Conservation (phyloP, 2,329 filamentous ascomycete species). For the Delphinella strobiligena region DNA sequence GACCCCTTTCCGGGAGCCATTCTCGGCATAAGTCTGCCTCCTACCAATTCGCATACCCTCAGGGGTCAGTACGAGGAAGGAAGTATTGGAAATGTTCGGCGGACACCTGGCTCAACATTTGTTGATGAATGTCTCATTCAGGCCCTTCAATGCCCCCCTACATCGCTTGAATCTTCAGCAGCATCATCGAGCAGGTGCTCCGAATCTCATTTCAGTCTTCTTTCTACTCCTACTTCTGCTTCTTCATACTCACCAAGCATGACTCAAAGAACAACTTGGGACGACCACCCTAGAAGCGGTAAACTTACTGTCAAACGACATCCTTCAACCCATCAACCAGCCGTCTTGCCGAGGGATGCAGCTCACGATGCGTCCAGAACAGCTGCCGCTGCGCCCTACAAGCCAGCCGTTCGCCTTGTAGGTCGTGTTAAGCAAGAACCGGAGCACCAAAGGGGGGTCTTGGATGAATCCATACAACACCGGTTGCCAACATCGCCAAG, state of each 20-base stretch:
- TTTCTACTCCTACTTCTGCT: conserved; percentile 67
- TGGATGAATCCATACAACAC: no score
- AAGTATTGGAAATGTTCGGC: no score
- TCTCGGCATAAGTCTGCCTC: conserved; percentile 7
- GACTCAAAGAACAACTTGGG: background rate
- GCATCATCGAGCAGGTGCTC: conserved; percentile 58
- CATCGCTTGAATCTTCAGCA: background rate
- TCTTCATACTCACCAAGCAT: conserved; percentile 51
- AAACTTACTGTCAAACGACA: no score
- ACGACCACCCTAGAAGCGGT: no score
- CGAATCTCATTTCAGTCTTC: conserved; percentile 64
- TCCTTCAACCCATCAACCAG: background rate
- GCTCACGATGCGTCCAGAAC: no score
- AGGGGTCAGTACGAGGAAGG: background rate
- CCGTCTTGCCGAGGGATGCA: background rate
- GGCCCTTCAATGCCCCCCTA: background rate
- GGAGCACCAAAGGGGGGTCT: no score
- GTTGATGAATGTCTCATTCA: background rate
- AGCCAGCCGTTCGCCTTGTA: no score
- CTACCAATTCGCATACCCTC: background rate
- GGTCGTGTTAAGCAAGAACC: no score
- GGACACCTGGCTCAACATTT: no score
- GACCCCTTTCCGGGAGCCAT: conserved; percentile 7
- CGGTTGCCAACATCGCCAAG: no score
- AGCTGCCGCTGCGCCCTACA: no score